Conservation (phyloP, 768 basidiomycete genomes). For the Suillus americanus region DNA sequence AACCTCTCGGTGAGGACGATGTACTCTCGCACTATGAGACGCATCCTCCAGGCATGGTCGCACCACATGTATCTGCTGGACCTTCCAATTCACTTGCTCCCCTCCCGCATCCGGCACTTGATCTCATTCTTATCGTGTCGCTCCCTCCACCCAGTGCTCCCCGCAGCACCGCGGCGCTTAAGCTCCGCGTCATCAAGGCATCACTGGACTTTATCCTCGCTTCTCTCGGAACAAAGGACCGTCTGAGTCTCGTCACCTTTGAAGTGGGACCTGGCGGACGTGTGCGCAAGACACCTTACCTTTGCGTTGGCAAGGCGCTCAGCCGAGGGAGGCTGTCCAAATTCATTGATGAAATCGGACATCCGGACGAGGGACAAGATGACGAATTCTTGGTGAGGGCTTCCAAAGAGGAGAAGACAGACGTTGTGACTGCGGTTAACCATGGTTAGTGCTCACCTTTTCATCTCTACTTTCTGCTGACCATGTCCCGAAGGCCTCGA, state of each 20-base stretch:
- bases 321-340: slow-evolving; percentile 69
- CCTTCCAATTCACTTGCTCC: slow-evolving; percentile 81
- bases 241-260: slow-evolving; percentile 89
- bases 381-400: slow-evolving; percentile 68
- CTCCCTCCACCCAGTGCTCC: slow-evolving; percentile 72
- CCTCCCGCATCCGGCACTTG: slow-evolving; percentile 83
- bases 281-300: slow-evolving; percentile 93
- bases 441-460: slow-evolving; percentile 54
- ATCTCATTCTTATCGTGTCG: slow-evolving; percentile 90
- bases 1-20: slow-evolving; percentile 72
- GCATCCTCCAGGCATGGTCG: slow-evolving; percentile 49
- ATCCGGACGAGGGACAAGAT: slow-evolving; percentile 43
- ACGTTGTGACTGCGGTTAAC: slow-evolving; percentile 98
- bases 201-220: slow-evolving; percentile 86
- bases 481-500: slow-evolving; percentile 64
- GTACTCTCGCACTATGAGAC: slow-evolving; percentile 59
- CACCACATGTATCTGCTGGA: slow-evolving; percentile 70
- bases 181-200: slow-evolving; percentile 84
- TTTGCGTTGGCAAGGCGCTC: slow-evolving; percentile 66
- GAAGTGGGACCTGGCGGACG: slow-evolving; percentile 81
- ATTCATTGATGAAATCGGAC: slow-evolving; percentile 74
- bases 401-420: slow-evolving; percentile 89
- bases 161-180: slow-evolving; percentile 81
- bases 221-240: slow-evolving; percentile 72
- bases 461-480: background rate